Conservation (phyloP, 1,139 yeast species). For the Candida neerlandica region DNA sequence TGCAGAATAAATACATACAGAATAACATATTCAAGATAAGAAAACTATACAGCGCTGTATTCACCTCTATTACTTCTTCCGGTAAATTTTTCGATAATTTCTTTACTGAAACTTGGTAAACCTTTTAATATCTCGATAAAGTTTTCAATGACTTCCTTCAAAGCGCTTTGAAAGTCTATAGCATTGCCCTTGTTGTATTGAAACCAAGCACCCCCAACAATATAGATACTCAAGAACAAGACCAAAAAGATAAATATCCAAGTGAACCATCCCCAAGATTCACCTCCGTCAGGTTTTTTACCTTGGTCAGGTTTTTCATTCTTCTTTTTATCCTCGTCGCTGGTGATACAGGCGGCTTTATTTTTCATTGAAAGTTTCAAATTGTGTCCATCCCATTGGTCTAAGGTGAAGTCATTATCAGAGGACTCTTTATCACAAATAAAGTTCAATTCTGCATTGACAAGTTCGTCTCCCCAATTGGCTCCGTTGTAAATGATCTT, state of each 20-base stretch:
- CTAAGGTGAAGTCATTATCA: constrained; percentile 35
- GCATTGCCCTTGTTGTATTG: constrained; percentile 58
- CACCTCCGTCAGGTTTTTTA: constrained; percentile 38
- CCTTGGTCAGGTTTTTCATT: constrained; percentile 36
- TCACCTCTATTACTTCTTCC: constrained; percentile 57
- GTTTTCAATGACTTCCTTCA: constrained; percentile 75
- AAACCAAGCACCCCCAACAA: constrained; percentile 81
- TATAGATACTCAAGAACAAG: constrained; percentile 67
- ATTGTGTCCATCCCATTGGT: constrained; percentile 34
- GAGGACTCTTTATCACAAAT: constrained; percentile 48
- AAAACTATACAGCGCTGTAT: constrained; percentile 9
- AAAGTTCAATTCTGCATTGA: constrained; percentile 56
- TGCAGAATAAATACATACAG: background rate
- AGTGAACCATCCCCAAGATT: constrained; percentile 77
- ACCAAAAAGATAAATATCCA: constrained; percentile 72
- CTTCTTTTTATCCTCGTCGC: constrained; percentile 23
- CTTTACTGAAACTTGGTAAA: constrained; percentile 71
- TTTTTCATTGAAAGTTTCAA: constrained; percentile 31
- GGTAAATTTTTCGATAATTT: constrained; percentile 68
- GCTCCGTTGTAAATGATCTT: constrained; percentile 53
- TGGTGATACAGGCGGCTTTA: constrained; percentile 43
- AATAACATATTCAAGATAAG: background rate
- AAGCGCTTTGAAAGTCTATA: constrained; percentile 53
- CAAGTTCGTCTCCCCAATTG: constrained; percentile 68
- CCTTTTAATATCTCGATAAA: constrained; percentile 60